Evolutionary conservation across 2,329 filamentous ascomycete species (phyloP).

Genomic region (Trichocomaceae sp.): DNA sequence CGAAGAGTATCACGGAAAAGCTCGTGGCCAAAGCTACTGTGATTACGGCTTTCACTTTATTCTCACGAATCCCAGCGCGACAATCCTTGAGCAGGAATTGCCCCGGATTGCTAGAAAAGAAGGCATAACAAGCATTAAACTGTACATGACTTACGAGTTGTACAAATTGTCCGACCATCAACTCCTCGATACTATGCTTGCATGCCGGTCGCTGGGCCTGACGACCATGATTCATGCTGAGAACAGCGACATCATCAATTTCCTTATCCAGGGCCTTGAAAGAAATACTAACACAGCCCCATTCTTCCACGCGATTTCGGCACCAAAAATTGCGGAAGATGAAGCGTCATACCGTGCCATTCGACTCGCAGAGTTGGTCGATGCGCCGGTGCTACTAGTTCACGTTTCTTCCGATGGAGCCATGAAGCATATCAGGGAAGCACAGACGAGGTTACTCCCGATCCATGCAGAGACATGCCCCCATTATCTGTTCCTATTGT

Average conservation of each 20-base stretch:
- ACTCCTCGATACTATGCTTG: constrained; percentile 39
- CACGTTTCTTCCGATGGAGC: constrained; percentile 47
- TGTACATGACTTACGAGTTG: constrained; percentile 44
- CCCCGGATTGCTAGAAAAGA: constrained; percentile 29
- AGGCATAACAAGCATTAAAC: constrained; percentile 40
- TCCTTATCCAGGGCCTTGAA: constrained; percentile 32
- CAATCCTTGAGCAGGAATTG: constrained; percentile 35
- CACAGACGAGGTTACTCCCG: constrained; percentile 47
- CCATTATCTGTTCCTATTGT: constrained; percentile 52
- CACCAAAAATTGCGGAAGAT: constrained; percentile 37
- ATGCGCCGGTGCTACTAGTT: constrained; percentile 49
- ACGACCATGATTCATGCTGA: constrained; percentile 37
- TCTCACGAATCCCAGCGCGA: constrained; percentile 25
- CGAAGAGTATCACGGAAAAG: constrained; percentile 42
- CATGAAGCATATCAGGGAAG: constrained; percentile 44
- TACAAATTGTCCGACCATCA: constrained; percentile 36
- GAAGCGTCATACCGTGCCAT: constrained; percentile 47
- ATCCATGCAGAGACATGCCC: constrained; percentile 54
- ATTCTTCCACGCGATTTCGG: constrained; percentile 37
- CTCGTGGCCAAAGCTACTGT: constrained; percentile 44
- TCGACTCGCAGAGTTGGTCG: constrained; percentile 43
- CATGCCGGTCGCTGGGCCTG: constrained; percentile 34
- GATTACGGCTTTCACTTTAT: constrained; percentile 51
- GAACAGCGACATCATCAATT: constrained; percentile 40
- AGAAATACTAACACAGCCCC: constrained; percentile 30